Evolutionary conservation across 352 stramenopile genomes (phyloP), one percentile per base, ranked within the genome.

Genomic region (Phytopythium delawarense): DNA sequence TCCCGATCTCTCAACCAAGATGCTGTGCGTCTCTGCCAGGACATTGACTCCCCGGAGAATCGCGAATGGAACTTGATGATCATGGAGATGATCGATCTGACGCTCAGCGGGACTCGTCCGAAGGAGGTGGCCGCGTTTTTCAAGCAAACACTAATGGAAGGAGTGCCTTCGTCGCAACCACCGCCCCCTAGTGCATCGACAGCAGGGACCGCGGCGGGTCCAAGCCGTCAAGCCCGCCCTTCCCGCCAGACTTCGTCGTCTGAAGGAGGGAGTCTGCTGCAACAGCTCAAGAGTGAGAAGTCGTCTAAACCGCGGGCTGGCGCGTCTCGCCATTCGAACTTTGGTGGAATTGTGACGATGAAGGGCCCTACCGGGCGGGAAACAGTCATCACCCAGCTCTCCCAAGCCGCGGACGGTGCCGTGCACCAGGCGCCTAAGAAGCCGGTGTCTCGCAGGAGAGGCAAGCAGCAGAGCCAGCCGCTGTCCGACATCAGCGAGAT

Each of bases 21-120:
- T 44, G 7, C 13, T 8, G n/a, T 30, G 15, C 21, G 23, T 52
- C 7, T 21, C 34, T 21, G 34, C 37, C 54, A 92, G 67, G 85
- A 96, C 54, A 96, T 96, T 57, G 86, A 96, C 11, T 84, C 86
- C 2, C 60, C 79, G 0, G 87, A 94, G 44, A 93, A 94, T 64
- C 78, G 77, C 9, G 88, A 96, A 54, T 95, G 88, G 88, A 94
- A 95, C 50, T 50, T 96, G 62, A 57, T 96, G 7, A 81, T 96
- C 42, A 92, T 96, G 85, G 88, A 96, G 66, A 94, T 96, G 73
- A 70, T 96, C 25, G 84, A 92, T 59, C 72, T 95, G 45, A 92
- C 87, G 21, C 70, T 96, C 0, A 72, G 79, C 49, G 88, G 81
- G 37, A 89, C 84, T 0, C 77, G 80, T 5, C 87, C 87, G 0